A percentile compares a stretch with the other conserved stretches of the same genome.
These are phyloP conservation scores for Rhizopus arrhizus DNA, from an alignment of 371 early-diverging fungal genomes.

Conservation along the genomic window DNA sequence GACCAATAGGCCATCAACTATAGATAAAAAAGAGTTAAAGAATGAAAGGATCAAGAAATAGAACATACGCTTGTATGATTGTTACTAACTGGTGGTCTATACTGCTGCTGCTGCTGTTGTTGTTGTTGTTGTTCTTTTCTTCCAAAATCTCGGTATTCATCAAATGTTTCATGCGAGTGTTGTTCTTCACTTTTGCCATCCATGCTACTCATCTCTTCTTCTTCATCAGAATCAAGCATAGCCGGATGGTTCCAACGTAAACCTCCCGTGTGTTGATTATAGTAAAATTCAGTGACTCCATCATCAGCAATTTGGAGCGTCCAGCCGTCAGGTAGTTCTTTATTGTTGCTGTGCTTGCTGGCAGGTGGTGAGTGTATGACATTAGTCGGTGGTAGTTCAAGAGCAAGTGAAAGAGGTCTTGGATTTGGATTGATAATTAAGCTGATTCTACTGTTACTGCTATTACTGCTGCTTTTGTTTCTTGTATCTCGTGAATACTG, in stretches of 20 bases:
- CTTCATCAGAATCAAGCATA: slow-evolving; percentile 28
- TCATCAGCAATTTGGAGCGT: slow-evolving; percentile 32
- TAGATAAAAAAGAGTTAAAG: neutral
- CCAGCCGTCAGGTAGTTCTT: slow-evolving; percentile 30
- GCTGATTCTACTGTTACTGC: neutral
- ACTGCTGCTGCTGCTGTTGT: neutral
- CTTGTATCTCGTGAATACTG: slow-evolving; percentile 9
- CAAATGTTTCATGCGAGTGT: neutral
- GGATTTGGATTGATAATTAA: neutral
- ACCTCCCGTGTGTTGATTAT: slow-evolving; percentile 31
- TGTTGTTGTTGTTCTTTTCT: slow-evolving; percentile 4
- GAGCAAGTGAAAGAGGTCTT: slow-evolving; percentile 9
- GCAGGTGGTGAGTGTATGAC: neutral
- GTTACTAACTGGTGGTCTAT: neutral
- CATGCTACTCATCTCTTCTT: slow-evolving; percentile 14
- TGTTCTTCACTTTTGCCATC: slow-evolving; percentile 8
- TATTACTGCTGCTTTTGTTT: slow-evolving; percentile 1
- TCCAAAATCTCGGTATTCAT: slow-evolving; percentile 2
- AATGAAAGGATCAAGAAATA: neutral
- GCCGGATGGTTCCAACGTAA: slow-evolving; percentile 30
- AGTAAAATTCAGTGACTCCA: slow-evolving; percentile 30
- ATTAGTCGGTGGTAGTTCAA: neutral
- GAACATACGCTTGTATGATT: neutral
- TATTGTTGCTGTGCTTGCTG: slow-evolving; percentile 10
- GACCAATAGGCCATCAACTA: slow-evolving; percentile 57